Conservation (phyloP, 202 grass and related monocot genomes). For the Schoenoplectus triqueter region DNA sequence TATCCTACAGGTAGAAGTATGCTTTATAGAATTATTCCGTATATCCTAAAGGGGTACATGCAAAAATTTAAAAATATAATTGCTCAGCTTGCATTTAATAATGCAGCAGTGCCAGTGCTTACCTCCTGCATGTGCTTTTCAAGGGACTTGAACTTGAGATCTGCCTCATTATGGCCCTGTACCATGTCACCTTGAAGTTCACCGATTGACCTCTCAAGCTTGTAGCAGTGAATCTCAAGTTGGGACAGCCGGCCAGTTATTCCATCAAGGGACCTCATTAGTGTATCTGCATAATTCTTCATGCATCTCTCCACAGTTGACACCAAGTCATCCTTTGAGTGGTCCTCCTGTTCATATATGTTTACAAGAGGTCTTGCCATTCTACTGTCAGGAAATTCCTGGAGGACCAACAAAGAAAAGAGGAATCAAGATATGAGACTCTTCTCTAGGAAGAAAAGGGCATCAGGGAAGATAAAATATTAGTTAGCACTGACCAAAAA, state of each 20-base stretch:
- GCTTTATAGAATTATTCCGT: background rate
- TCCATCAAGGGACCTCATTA: constrained; percentile 85
- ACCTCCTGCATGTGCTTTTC: constrained; percentile 90
- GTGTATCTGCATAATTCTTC: constrained; percentile 93
- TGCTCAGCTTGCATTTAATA: background rate
- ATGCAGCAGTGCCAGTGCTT: constrained; percentile 4
- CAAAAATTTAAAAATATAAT: background rate
- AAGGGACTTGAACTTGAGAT: constrained; percentile 66
- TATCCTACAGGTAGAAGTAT: background rate
- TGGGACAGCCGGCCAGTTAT: constrained; percentile 90
- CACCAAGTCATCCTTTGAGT: constrained; percentile 61
- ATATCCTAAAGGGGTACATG: background rate
- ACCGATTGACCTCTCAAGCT: constrained; percentile 84
- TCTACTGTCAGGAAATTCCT: constrained; percentile 75
- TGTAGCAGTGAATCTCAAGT: constrained; percentile 89
- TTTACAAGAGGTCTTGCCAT: constrained; percentile 66
- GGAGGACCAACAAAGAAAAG: constrained; percentile 30
- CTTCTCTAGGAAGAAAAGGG: background rate
- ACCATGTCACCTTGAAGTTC: constrained; percentile 86
- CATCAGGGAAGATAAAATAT: background rate
- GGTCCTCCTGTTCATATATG: constrained; percentile 73
- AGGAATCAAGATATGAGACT: background rate
- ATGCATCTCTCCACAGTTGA: constrained; percentile 81
- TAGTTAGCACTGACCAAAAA: background rate
- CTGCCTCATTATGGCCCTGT: constrained; percentile 68